These are phyloP conservation scores for Nidula niveotomentosa DNA, from an alignment of 1,284 basidiomycete genomes.

Conservation along the genomic window DNA sequence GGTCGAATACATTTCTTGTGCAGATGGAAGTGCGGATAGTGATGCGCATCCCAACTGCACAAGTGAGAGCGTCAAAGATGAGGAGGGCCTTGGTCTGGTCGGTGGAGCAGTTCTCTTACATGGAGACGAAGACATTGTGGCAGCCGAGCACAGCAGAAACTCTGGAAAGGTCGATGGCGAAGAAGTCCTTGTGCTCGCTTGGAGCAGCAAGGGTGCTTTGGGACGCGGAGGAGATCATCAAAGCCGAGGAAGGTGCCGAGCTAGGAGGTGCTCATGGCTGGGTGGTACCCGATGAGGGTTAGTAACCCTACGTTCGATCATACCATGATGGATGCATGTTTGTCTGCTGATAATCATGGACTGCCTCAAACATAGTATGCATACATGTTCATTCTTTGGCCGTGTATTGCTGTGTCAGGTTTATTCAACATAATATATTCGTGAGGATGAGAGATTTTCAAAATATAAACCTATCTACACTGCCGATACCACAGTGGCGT, in stretches of 20 bases:
- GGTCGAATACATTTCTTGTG: slow-evolving; percentile 93
- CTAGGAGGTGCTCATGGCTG: slow-evolving; percentile 64
- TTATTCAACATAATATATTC: too few species aligned
- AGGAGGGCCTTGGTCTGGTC: slow-evolving; percentile 96
- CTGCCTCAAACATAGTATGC: too few species aligned
- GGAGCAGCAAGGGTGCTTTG: slow-evolving; percentile 37
- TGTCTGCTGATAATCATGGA: too few species aligned
- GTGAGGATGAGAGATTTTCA: too few species aligned
- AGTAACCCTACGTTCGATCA: too few species aligned
- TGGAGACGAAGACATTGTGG: slow-evolving; percentile 95
- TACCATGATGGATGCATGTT: too few species aligned
- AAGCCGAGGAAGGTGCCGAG: slow-evolving; percentile 51
- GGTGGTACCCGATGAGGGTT: slow-evolving; percentile 79
- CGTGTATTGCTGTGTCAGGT: too few species aligned
- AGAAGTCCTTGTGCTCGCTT: slow-evolving; percentile 94
- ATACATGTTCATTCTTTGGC: too few species aligned
- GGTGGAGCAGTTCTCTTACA: slow-evolving; percentile 95
- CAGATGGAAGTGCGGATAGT: slow-evolving; percentile 90
- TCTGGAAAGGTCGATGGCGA: slow-evolving; percentile 97
- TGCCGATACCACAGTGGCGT: too few species aligned
- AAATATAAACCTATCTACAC: too few species aligned
- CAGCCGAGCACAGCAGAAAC: slow-evolving; percentile 88
- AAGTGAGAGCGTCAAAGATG: slow-evolving; percentile 89
- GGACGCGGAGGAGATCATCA: slow-evolving; percentile 38
- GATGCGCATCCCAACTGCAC: slow-evolving; percentile 85